phyloP scores from a whole-genome alignment of 2,329 filamentous ascomycete species.

The Colletotrichum sp. region DNA sequence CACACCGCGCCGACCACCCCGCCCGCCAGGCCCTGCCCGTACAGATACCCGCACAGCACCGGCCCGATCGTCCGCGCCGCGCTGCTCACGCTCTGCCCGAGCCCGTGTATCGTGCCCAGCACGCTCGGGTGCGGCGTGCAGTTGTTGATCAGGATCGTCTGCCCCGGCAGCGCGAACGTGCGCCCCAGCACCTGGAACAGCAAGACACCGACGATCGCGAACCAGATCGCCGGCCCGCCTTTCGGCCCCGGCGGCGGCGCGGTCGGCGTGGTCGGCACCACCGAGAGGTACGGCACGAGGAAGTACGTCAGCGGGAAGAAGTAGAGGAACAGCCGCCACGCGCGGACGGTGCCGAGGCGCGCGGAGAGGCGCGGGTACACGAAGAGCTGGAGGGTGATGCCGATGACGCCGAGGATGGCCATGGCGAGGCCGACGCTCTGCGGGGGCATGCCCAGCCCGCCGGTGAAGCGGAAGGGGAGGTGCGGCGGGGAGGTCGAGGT shows the following conservation, averaged over 20 bases:
- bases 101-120: conserved; percentile 51
- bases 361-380: conserved; percentile 73
- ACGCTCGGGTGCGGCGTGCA: conserved; percentile 53
- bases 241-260: conserved; percentile 54
- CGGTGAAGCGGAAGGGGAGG: conserved; percentile 69
- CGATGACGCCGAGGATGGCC: conserved; percentile 76
- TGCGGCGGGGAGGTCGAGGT: conserved; percentile 29
- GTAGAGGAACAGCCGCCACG: conserved; percentile 71
- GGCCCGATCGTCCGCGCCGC: conserved; percentile 65
- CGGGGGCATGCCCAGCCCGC: conserved; percentile 77
- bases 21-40: conserved; percentile 60
- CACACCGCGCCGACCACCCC: conserved; percentile 64
- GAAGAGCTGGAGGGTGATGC: conserved; percentile 75
- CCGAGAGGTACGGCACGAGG: conserved; percentile 71
- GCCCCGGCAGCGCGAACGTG: conserved; percentile 62
- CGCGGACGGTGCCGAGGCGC: conserved; percentile 69
- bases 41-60: conserved; percentile 63
- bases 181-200: conserved; percentile 69
- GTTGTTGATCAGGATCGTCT: conserved; percentile 53
- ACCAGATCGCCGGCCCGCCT: conserved; percentile 65
- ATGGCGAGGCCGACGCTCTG: conserved; percentile 78
- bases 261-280: conserved; percentile 62
- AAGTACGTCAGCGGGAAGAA: conserved; percentile 75
- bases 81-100: conserved; percentile 63
- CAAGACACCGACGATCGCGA: conserved; percentile 66